Evolutionary conservation across 2,329 filamentous ascomycete species (phyloP), one percentile per base, ranked within the genome.

Genomic region (Trichoderma asperellum): DNA sequence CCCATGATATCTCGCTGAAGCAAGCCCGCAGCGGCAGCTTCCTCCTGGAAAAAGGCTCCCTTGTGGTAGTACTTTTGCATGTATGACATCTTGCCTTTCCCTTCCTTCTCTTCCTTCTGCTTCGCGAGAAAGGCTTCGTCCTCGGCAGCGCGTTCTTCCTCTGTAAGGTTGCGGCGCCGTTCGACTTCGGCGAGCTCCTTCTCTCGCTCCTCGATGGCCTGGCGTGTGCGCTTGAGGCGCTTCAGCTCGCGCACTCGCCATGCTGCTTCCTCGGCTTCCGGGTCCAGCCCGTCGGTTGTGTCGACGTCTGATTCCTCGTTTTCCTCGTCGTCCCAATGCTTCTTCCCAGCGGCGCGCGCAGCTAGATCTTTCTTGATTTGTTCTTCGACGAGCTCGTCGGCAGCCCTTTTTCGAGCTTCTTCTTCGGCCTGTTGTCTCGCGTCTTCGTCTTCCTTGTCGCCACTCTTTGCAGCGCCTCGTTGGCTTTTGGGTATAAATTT

Each of bases 11-110:
- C 92, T 58, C 96, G 86, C 76, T 90, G 87, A 72, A 92, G 89
- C 57, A 97, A 83, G 0, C 93, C 92, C 72, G 92, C 89, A 18
- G 88, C 89, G 74, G 90, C 88, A 63, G 90, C 86, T 74, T 96
- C 92, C 64, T 94, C 93, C 73, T 91, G 92, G 83, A 93, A 98
- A 83, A 98, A 99, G 18, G 96, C 96, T 60, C 96, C 96, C 82
- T 94, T 95, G 85, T 99, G 96, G 80, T 93, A 94, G 82, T 98
- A 99, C 78, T 94, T 94, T 77, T 97, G 94, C 92, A 98, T 93
- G 79, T 89, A 97, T 2, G 87, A 87, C 85, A 96, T 93, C 81
- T 95, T 91, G 65, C 93, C 93, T 71, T 91, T 90, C 62, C 84
- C 80, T 71, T 92, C 89, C 75, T 92, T 92, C 72, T 97, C 94